Percentiles rank a stretch among this genome's conserved stretches.
Conservation (phyloP, 257 asterid genomes). For the Nicotiana tomentosiformis region DNA sequence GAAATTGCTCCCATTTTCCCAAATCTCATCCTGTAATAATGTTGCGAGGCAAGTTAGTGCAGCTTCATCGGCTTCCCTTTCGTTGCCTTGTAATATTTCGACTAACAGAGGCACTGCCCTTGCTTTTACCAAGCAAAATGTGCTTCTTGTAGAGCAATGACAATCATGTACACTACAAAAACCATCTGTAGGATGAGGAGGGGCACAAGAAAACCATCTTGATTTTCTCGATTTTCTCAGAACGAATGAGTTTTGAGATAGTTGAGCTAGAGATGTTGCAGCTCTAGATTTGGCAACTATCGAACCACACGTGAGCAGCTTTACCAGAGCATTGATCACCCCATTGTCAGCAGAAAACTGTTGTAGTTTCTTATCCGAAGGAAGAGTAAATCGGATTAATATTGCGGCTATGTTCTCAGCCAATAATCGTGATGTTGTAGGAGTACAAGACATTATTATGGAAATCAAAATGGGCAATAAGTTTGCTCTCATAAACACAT, state of each 20-base stretch:
- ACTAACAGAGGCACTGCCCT: conserved; percentile 46
- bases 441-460: conserved; percentile 11
- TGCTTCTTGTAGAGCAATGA: conserved; percentile 43
- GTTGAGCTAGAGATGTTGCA: conserved; percentile 56
- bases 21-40: conserved; percentile 52
- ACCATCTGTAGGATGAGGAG: conserved; percentile 27
- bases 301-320: conserved; percentile 43
- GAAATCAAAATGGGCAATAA: conserved; percentile 45
- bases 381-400: conserved; percentile 57
- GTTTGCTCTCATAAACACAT: conserved; percentile 41
- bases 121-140: conserved; percentile 67
- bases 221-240: conserved; percentile 42
- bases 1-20: conserved; percentile 60
- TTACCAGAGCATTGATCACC: conserved; percentile 42
- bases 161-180: conserved; percentile 60
- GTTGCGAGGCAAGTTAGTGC: conserved; percentile 57
- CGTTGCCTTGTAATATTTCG: conserved; percentile 37
- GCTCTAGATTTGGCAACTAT: conserved; percentile 46
- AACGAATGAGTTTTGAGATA: conserved; percentile 51
- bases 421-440: conserved; percentile 18
- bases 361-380: conserved; percentile 55
- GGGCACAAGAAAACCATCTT: conserved; percentile 58
- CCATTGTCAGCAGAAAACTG: conserved; percentile 59
- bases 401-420: conserved; percentile 53
- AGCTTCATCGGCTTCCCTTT: conserved; percentile 62